A percentile compares a stretch with the other conserved stretches of the same genome.
These are phyloP conservation scores for Allantophomopsis cytisporea DNA, from an alignment of 2,329 filamentous ascomycete genomes.

Conservation along the genomic window DNA sequence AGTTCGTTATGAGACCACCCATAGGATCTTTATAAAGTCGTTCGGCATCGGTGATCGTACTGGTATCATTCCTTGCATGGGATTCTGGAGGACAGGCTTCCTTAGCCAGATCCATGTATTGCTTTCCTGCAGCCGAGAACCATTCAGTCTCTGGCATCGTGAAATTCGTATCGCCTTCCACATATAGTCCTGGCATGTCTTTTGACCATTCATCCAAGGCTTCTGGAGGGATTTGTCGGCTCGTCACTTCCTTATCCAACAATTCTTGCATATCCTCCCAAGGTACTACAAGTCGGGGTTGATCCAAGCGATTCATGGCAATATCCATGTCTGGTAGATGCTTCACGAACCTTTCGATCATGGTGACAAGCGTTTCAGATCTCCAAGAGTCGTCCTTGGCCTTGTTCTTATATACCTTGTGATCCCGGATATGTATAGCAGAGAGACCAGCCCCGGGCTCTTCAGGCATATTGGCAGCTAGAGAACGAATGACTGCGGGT, in stretches of 20 bases:
- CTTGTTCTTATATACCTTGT: conserved; percentile 19
- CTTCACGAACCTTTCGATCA: conserved; percentile 27
- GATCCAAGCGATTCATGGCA: conserved; percentile 51
- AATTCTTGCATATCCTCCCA: conserved; percentile 39
- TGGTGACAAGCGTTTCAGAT: conserved; percentile 22
- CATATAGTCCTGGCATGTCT: conserved; percentile 21
- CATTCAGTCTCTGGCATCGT: conserved; percentile 10
- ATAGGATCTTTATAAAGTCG: conserved; percentile 25
- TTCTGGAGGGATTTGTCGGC: conserved; percentile 26
- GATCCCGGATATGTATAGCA: conserved; percentile 16
- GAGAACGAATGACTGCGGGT: conserved; percentile 18
- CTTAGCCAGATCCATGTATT: conserved; percentile 46
- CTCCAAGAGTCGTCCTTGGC: conserved; percentile 21
- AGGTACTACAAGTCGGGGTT: conserved; percentile 46
- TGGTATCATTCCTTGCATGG: conserved; percentile 23
- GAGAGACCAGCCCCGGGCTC: conserved; percentile 10
- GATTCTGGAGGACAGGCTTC: conserved; percentile 42
- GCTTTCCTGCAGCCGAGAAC: conserved; percentile 22
- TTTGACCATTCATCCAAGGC: conserved; percentile 26
- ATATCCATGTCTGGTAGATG: conserved; percentile 52
- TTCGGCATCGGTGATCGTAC: conserved; percentile 19
- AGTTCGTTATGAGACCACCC: conserved; percentile 41
- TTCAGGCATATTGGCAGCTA: conserved; percentile 26
- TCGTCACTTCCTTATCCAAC: conserved; percentile 30
- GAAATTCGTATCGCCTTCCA: conserved; percentile 7